Evolutionary conservation across 176 grass and related monocot species (phyloP).

Genomic region (Oryza meyeriana): DNA sequence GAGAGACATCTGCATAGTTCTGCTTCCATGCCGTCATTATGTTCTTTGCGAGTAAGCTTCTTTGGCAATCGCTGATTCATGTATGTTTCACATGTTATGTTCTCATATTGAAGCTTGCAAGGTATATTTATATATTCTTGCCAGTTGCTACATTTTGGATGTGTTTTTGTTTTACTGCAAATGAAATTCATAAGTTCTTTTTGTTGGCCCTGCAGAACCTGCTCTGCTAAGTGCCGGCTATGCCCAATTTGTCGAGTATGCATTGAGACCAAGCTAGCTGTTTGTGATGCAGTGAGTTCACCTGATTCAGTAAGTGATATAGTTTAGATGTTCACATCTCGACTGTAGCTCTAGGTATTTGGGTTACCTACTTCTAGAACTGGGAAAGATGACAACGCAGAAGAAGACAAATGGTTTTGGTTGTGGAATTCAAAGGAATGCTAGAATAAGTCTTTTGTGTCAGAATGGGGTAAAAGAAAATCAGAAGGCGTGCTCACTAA

Average conservation of each 20-base stretch:
- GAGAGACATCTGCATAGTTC: slow-evolving; percentile 52
- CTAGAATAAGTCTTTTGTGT: not conserved
- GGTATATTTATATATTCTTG: not conserved
- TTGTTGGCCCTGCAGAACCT: slow-evolving; percentile 34
- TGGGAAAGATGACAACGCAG: not conserved
- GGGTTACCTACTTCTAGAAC: not conserved
- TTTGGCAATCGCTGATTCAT: not conserved
- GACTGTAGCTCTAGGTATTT: not conserved
- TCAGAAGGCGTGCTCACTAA: not conserved
- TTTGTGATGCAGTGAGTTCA: slow-evolving; percentile 33
- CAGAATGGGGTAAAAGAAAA: not conserved
- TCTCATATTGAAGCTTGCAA: not conserved
- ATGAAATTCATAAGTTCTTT: not conserved
- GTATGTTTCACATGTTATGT: not conserved
- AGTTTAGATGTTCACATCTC: slow-evolving; percentile 37
- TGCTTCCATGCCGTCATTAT: slow-evolving; percentile 65
- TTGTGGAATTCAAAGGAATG: slow-evolving; percentile 8
- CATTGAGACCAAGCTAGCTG: slow-evolving; percentile 38
- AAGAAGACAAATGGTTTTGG: not conserved
- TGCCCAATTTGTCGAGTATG: slow-evolving; percentile 60
- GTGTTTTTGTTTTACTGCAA: not conserved
- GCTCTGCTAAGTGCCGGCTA: slow-evolving; percentile 45
- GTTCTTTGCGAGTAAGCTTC: slow-evolving; percentile 66
- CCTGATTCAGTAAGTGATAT: not conserved
- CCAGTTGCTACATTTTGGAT: not conserved